phyloP scores from a whole-genome alignment of 495 filamentous ascomycete species.

The Cercophora scortea region DNA sequence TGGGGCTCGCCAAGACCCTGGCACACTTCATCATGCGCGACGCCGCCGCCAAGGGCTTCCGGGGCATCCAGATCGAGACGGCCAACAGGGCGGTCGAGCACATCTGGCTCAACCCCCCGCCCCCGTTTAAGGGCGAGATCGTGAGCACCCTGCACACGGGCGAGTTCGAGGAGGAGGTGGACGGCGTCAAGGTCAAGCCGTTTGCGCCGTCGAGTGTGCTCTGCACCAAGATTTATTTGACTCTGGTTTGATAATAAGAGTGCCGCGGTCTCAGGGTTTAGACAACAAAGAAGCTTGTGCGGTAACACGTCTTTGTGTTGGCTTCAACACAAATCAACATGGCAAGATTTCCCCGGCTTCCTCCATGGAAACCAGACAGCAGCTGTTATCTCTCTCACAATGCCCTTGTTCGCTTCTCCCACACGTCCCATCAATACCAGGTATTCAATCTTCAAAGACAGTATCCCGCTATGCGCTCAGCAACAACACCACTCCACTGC shows the following conservation, averaged over 20 bases:
- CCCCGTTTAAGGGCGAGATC: conserved; percentile 18
- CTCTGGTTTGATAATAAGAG: not conserved
- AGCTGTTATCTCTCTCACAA: no score
- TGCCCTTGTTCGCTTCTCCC: no score
- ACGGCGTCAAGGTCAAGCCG: conserved; percentile 3
- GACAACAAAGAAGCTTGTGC: no score
- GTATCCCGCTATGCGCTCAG: no score
- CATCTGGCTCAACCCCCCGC: conserved; percentile 28
- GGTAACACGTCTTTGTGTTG: no score
- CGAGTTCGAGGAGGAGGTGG: conserved; percentile 3
- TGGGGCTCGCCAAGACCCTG: conserved; percentile 26
- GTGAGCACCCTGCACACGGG: not conserved
- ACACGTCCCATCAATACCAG: no score
- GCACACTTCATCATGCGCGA: conserved; percentile 32
- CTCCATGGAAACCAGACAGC: no score
- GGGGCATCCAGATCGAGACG: conserved; percentile 29
- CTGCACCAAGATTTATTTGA: conserved; percentile 3
- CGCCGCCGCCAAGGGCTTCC: conserved; percentile 22
- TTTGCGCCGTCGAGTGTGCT: conserved; percentile 4
- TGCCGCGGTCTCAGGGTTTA: no score
- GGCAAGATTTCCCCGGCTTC: no score
- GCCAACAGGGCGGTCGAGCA: conserved; percentile 23
- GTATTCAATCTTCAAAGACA: no score
- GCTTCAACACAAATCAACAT: no score
- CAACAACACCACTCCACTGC: no score